These are phyloP conservation scores for Arthrobotrys entomopaga DNA, from an alignment of 2,329 filamentous ascomycete species.

Conservation along the genomic window DNA sequence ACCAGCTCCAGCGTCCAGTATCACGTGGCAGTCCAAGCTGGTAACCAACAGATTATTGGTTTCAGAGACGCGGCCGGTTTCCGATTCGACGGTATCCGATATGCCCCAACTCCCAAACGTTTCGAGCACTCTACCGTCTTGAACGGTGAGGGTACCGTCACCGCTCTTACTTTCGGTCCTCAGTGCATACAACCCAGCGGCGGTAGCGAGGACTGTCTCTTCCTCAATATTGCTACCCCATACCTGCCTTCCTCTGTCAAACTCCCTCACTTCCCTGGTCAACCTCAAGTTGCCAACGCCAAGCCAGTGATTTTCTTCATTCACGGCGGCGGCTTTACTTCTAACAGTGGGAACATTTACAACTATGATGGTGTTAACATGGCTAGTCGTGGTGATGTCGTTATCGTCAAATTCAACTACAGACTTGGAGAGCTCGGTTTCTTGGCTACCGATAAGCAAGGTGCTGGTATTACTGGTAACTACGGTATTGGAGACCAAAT, in stretches of 20 bases:
- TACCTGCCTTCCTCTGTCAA: slow-evolving; percentile 28
- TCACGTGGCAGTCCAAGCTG: slow-evolving; percentile 62
- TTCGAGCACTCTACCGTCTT: slow-evolving; percentile 65
- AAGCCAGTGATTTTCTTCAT: slow-evolving; percentile 66
- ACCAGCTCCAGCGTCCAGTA: slow-evolving; percentile 60
- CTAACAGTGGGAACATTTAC: slow-evolving; percentile 62
- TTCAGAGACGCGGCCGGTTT: slow-evolving; percentile 66
- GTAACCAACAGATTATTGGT: slow-evolving; percentile 62
- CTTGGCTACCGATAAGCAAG: slow-evolving; percentile 60
- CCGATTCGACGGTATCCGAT: slow-evolving; percentile 67
- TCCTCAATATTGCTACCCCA: slow-evolving; percentile 63
- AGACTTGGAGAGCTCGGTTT: slow-evolving; percentile 40
- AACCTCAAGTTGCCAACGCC: slow-evolving; percentile 56
- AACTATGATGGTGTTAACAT: slow-evolving; percentile 64
- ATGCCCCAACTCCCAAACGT: slow-evolving; percentile 64
- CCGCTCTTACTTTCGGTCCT: slow-evolving; percentile 62
- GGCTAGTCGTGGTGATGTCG: slow-evolving; percentile 65
- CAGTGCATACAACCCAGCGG: slow-evolving; percentile 63
- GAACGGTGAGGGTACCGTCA: slow-evolving; percentile 60
- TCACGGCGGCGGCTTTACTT: slow-evolving; percentile 64
- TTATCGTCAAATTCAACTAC: slow-evolving; percentile 65
- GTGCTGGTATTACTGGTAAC: slow-evolving; percentile 64
- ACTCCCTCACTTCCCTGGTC: slow-evolving; percentile 14
- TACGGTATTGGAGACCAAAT: slow-evolving; percentile 67
- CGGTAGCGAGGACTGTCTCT: slow-evolving; percentile 65